Conservation (phyloP, 768 basidiomycete genomes). For the Suillus variegatus region DNA sequence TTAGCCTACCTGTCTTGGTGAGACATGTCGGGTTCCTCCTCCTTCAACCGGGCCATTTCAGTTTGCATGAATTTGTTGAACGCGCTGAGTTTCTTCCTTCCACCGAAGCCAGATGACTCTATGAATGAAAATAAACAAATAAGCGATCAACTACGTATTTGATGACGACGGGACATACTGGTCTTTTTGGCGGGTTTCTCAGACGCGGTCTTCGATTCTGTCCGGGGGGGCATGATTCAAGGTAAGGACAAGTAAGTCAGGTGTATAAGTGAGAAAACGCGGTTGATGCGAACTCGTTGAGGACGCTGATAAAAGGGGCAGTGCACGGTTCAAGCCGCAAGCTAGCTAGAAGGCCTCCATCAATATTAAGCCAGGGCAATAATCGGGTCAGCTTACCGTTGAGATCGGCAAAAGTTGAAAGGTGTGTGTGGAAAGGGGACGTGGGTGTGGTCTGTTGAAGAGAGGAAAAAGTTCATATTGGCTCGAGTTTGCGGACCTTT, state of each 20-base stretch:
- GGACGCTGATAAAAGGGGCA: slow-evolving; percentile 35
- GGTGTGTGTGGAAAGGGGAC: slow-evolving; percentile 15
- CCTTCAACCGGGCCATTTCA: slow-evolving; percentile 79
- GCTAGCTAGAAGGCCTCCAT: slow-evolving; percentile 5
- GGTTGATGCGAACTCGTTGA: slow-evolving; percentile 19
- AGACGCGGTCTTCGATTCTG: slow-evolving; percentile 40
- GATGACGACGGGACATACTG: slow-evolving; percentile 39
- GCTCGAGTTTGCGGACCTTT: slow-evolving; percentile 59
- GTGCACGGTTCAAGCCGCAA: slow-evolving; percentile 13
- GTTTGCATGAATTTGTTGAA: slow-evolving; percentile 84
- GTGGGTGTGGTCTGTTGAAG: slow-evolving; percentile 40
- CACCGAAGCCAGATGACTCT: slow-evolving; percentile 52
- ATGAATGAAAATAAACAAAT: slow-evolving; percentile 32
- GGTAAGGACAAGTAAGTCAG: slow-evolving; percentile 8
- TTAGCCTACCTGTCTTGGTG: slow-evolving; percentile 70
- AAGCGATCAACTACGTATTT: slow-evolving; percentile 20
- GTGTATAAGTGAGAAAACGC: slow-evolving; percentile 13
- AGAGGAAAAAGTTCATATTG: slow-evolving; percentile 50
- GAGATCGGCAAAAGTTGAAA: slow-evolving; percentile 11
- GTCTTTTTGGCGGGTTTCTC: slow-evolving; percentile 56
- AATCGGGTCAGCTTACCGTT: slow-evolving; percentile 13
- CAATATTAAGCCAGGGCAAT: not conserved
- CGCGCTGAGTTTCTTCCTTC: slow-evolving; percentile 62
- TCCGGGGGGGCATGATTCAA: slow-evolving; percentile 45
- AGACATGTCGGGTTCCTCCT: slow-evolving; percentile 66